A percentile compares a stretch with the other conserved stretches of the same genome.
These are phyloP conservation scores for Nidularia sp. DNA, from an alignment of 768 basidiomycete species.

Conservation along the genomic window DNA sequence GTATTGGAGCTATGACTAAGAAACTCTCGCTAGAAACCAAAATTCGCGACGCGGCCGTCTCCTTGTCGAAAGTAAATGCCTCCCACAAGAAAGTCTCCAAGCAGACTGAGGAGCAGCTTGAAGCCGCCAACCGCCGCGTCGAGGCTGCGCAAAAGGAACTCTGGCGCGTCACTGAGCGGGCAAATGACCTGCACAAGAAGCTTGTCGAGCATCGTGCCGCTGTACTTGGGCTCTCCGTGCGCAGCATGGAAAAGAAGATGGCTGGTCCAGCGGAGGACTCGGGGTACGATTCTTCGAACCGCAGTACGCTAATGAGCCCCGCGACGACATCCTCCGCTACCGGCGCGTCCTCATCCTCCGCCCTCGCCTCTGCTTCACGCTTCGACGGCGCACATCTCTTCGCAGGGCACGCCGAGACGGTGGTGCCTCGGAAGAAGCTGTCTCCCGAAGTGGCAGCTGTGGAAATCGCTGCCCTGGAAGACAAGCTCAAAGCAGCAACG, in stretches of 20 bases:
- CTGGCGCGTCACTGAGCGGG: conserved; percentile 60
- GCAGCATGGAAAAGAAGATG: conserved; percentile 59
- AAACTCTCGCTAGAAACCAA: conserved; percentile 81
- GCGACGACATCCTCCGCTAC: conserved; percentile 32
- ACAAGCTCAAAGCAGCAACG: conserved; percentile 59
- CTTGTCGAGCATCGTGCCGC: conserved; percentile 82
- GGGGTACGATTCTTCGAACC: conserved; percentile 48
- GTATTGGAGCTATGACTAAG: conserved; percentile 61
- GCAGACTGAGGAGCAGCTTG: conserved; percentile 68
- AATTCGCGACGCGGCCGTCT: conserved; percentile 82
- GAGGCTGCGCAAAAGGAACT: conserved; percentile 68
- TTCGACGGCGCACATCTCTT: conserved; percentile 87
- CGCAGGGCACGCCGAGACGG: conserved; percentile 71
- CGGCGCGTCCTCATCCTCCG: conserved; percentile 38
- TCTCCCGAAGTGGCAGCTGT: conserved; percentile 37
- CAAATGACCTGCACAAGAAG: conserved; percentile 55
- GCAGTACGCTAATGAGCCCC: conserved; percentile 49
- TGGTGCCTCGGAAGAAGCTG: conserved; percentile 47
- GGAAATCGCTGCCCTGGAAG: conserved; percentile 54
- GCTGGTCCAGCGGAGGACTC: conserved; percentile 38
- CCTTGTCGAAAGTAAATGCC: conserved; percentile 65
- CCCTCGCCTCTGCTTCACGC: conserved; percentile 39
- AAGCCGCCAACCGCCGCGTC: conserved; percentile 69
- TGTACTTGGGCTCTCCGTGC: conserved; percentile 70
- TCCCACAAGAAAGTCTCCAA: conserved; percentile 56